A percentile compares a stretch with the other conserved stretches of the same genome.
These are phyloP conservation scores for Pseudoscleropodium purum DNA, from an alignment of 225 moss, liverwort and hornwort genomes.

Conservation along the genomic window DNA sequence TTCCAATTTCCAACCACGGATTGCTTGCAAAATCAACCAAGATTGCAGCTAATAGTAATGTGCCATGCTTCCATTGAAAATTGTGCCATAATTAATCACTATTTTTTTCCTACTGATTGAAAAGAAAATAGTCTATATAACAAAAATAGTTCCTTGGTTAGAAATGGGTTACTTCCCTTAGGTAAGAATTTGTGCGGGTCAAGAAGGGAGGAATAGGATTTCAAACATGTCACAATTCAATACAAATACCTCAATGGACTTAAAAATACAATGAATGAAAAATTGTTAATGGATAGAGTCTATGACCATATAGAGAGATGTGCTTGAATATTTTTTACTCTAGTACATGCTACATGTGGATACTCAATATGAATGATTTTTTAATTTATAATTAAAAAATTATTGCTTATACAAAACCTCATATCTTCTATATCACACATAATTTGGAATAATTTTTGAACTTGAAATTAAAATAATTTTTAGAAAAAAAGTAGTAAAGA, in stretches of 20 bases:
- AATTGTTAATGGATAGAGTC: fast-evolving
- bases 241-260: fast-evolving
- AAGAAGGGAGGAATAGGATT: fast-evolving
- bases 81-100: no score
- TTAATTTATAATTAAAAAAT: no score
- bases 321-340: neutral
- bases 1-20: no score
- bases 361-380: neutral
- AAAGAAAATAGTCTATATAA: no score
- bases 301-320: fast-evolving
- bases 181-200: fast-evolving
- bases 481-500: neutral
- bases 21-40: no score
- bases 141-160: no score
- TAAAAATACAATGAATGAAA: fast-evolving
- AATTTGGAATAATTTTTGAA: neutral
- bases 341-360: neutral
- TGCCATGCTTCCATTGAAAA: no score
- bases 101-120: no score
- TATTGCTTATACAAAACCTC: neutral
- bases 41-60: no score
- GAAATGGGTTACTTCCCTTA: no score
- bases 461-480: neutral
- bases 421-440: fast-evolving
- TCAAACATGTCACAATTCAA: fast-evolving